These are phyloP conservation scores for Vitis hybrid DNA, from an alignment of 177 flowering plant species.

Conservation along the genomic window DNA sequence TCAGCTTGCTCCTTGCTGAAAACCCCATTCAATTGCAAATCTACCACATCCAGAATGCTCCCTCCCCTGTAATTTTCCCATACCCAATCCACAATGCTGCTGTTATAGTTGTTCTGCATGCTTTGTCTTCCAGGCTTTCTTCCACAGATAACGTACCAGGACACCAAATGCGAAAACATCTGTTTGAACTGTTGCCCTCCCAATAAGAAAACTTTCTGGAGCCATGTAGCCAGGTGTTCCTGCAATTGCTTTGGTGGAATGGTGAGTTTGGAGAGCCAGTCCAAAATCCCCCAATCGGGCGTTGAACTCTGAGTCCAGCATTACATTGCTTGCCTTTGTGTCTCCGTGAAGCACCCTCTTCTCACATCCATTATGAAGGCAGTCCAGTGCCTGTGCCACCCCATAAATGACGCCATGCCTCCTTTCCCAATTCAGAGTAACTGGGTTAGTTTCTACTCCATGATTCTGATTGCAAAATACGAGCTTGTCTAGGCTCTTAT, in stretches of 20 bases:
- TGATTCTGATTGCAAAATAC: conserved; percentile 22
- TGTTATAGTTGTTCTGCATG: conserved; percentile 15
- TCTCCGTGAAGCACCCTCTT: conserved; percentile 60
- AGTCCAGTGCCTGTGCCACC: conserved; percentile 54
- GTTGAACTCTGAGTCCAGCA: conserved; percentile 53
- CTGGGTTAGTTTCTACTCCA: background rate
- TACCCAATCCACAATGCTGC: conserved; percentile 40
- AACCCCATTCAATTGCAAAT: conserved; percentile 25
- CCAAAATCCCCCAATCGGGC: conserved; percentile 63
- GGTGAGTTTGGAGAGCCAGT: conserved; percentile 52
- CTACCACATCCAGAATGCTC: conserved; percentile 34
- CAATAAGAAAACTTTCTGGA: conserved; percentile 50
- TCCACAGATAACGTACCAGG: conserved; percentile 44
- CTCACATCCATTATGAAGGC: conserved; percentile 55
- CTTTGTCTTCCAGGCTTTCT: conserved; percentile 29
- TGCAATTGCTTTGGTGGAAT: conserved; percentile 51
- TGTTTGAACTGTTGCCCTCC: conserved; percentile 49
- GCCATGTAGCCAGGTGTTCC: conserved; percentile 81
- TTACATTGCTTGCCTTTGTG: conserved; percentile 63
- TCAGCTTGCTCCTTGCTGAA: conserved; percentile 32
- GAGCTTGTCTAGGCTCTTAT: conserved; percentile 56
- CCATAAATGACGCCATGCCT: conserved; percentile 45
- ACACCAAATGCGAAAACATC: conserved; percentile 69
- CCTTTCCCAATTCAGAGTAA: conserved; percentile 41
- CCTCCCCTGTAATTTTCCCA: conserved; percentile 45